Percentiles rank a stretch among this genome's conserved stretches.
Conservation (phyloP, 1,284 basidiomycete genomes). For the Papiliotrema nemorosa region DNA sequence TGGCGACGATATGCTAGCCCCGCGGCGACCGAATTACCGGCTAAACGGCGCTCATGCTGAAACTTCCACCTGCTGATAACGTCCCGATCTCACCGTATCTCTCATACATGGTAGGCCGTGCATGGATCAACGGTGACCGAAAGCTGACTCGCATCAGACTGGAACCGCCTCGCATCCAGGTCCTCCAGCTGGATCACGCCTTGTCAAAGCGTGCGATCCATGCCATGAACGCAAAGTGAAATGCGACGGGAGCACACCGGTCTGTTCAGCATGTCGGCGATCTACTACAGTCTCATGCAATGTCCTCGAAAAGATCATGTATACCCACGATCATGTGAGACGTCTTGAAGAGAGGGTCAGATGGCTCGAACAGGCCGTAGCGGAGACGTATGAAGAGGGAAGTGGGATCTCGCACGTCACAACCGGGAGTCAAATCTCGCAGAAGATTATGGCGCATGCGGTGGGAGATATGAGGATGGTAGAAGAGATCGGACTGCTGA, state of each 20-base stretch:
- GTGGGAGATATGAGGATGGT: neutral
- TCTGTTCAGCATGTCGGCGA: neutral
- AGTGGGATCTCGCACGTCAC: neutral
- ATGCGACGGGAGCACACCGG: neutral
- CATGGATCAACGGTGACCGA: too few relatives aligned
- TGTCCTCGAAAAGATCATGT: neutral
- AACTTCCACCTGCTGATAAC: too few relatives aligned
- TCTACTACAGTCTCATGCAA: neutral
- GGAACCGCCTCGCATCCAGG: too few relatives aligned
- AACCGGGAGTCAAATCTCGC: neutral
- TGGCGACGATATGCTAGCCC: too few relatives aligned
- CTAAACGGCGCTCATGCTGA: too few relatives aligned
- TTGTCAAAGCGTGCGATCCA: neutral
- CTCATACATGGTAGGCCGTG: too few relatives aligned
- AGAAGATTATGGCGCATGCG: neutral
- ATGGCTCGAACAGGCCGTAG: slow-evolving; percentile 1
- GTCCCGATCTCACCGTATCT: too few relatives aligned
- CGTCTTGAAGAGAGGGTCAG: neutral
- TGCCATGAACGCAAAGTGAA: slow-evolving; percentile 1
- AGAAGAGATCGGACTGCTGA: slow-evolving; percentile 1
- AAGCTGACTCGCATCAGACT: too few relatives aligned
- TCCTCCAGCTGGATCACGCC: neutral
- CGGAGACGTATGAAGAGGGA: neutral
- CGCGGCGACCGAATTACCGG: too few relatives aligned
- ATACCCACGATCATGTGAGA: neutral